Evolutionary conservation across 148 eudicot species (phyloP).

Genomic region (Chenopodium formosanum): DNA sequence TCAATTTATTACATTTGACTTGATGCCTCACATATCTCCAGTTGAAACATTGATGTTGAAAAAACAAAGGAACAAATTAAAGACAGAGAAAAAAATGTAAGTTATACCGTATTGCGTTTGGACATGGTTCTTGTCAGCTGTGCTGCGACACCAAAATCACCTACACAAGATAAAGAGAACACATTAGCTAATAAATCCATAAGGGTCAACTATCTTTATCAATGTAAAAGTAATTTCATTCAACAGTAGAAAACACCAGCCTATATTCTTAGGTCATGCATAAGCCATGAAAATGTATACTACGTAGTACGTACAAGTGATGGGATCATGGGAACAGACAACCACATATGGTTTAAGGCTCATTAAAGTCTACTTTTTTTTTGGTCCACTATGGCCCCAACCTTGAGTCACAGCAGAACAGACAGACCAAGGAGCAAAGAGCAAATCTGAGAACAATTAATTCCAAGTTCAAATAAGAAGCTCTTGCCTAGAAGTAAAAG

Average conservation of each 20-base stretch:
- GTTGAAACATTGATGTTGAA: not conserved
- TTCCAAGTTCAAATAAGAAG: not conserved
- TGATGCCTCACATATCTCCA: not conserved
- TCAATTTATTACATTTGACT: not conserved
- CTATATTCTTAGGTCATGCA: not conserved
- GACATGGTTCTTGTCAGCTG: conserved; percentile 99
- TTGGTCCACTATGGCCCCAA: not conserved
- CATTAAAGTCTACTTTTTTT: not conserved
- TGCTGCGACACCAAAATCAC: conserved; percentile 99
- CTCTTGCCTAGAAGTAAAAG: not conserved
- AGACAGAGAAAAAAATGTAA: conserved; percentile 6
- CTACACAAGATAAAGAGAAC: conserved; percentile 38
- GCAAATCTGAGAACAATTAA: not conserved
- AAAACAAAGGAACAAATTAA: not conserved
- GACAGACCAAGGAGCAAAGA: not conserved
- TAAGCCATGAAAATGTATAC: not conserved
- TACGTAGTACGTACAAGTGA: too few relatives aligned
- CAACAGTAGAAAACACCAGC: not conserved
- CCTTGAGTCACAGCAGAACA: not conserved
- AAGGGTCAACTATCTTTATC: not conserved
- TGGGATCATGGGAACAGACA: not conserved
- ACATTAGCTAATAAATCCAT: conserved; percentile 10
- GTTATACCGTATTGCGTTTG: conserved; percentile 87
- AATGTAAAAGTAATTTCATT: not conserved
- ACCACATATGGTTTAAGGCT: not conserved